Conservation (phyloP, 192 early-diverging fungal species). For the Backusella luteola region DNA sequence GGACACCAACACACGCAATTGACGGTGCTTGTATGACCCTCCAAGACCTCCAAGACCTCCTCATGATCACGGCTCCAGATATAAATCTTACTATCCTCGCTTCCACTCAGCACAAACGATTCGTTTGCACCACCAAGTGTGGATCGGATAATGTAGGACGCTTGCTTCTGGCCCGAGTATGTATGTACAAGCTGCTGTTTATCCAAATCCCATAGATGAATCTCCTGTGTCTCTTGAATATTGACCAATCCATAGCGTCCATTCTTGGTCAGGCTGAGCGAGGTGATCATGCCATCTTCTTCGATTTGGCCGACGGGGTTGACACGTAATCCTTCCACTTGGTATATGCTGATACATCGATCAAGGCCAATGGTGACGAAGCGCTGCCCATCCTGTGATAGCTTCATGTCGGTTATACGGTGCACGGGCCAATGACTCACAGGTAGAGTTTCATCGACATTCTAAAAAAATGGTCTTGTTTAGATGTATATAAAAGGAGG, state of each 20-base stretch:
- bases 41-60: conserved; percentile 62
- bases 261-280: conserved; percentile 64
- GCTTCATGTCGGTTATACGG: conserved; percentile 63
- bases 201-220: conserved; percentile 88
- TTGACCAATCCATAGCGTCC: conserved; percentile 61
- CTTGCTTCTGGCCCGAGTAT: conserved; percentile 84
- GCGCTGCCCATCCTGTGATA: conserved; percentile 54
- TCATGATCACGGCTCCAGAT: conserved; percentile 80
- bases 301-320: conserved; percentile 26
- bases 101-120: conserved; percentile 82
- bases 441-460: conserved; percentile 47
- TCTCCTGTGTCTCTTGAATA: conserved; percentile 59
- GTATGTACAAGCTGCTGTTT: conserved; percentile 66
- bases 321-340: conserved; percentile 45
- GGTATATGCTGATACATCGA: conserved; percentile 63
- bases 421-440: conserved; percentile 59
- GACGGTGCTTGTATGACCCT: conserved; percentile 66
- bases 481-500: no score
- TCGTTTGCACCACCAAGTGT: conserved; percentile 86
- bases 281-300: conserved; percentile 62
- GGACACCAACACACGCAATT: conserved; percentile 79
- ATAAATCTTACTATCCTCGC: conserved; percentile 65
- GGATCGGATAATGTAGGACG: conserved; percentile 85
- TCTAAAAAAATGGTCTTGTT: conserved; percentile 38
- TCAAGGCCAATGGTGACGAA: conserved; percentile 66